phyloP scores from a whole-genome alignment of 2,329 filamentous ascomycete genomes.

The Xylariaceae sp. region DNA sequence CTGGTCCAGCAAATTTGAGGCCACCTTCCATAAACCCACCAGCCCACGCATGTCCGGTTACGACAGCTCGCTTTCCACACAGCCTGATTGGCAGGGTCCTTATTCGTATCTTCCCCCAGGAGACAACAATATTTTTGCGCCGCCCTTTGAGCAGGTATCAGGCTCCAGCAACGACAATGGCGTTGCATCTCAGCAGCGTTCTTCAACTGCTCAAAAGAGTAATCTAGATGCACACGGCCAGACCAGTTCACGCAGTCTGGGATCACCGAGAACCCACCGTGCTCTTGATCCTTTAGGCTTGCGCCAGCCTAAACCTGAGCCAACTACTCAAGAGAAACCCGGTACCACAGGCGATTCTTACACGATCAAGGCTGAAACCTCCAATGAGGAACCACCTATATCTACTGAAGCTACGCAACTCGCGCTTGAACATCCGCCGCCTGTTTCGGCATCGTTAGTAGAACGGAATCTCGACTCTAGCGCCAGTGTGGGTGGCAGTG shows the following conservation, averaged over 20 bases:
- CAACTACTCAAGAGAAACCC: constrained; percentile 37
- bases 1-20: constrained; percentile 53
- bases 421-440: constrained; percentile 40
- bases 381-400: constrained; percentile 39
- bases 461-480: constrained; percentile 35
- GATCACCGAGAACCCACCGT: constrained; percentile 36
- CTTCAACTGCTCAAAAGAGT: constrained; percentile 36
- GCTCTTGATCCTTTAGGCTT: constrained; percentile 41
- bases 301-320: constrained; percentile 39
- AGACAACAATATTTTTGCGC: constrained; percentile 44
- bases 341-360: constrained; percentile 35
- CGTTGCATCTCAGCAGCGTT: constrained; percentile 35
- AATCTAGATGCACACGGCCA: constrained; percentile 62
- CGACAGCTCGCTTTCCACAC: constrained; percentile 49
- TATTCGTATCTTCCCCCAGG: constrained; percentile 48
- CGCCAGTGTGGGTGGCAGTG: constrained; percentile 36
- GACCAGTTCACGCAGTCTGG: constrained; percentile 36
- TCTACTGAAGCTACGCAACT: constrained; percentile 39
- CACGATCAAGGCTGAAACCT: constrained; percentile 37
- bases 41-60: constrained; percentile 57
- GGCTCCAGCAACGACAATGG: constrained; percentile 36
- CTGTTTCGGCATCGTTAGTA: constrained; percentile 38
- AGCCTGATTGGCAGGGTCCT: constrained; percentile 55
- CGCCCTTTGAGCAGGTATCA: constrained; percentile 42
- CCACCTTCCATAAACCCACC: constrained; percentile 42